Base-by-base conservation (phyloP, 257 asterid genomes). In the Nemophila menziesii region DNA sequence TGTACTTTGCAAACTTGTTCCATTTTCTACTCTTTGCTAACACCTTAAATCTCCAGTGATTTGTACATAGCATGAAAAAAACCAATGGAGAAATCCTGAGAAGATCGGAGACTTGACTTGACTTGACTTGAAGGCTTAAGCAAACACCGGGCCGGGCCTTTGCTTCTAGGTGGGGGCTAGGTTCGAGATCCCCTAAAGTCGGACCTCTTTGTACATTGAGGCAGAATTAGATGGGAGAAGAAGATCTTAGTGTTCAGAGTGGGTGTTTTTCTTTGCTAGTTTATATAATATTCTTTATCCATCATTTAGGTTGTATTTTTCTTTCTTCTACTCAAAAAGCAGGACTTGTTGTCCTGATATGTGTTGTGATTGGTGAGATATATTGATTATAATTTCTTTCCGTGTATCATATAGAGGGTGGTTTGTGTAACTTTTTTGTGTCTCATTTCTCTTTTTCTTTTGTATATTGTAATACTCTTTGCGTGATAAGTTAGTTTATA, bases 1-100 rank as follows among this genome's bases (percentile, higher is more conserved):
- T n/a, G n/a, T n/a, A n/a, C n/a, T n/a, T n/a, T n/a, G n/a, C n/a
- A n/a, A n/a, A n/a, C n/a, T n/a, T n/a, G n/a, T n/a, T n/a, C n/a
- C n/a, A n/a, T n/a, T n/a, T n/a, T n/a, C n/a, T n/a, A 33, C 67
- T 70, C 51, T 67, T 69, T 73, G 92, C 86, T 73, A 55, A 72
- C 74, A 52, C 56, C 71, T 57, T 58, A 80, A 70, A 54, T 64
- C 66, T 68, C 75, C 78, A 62, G 86, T 62, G 63, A 59, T 73
- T 39, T 73, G 92, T 67, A 66, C 80, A 63, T 83, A 74, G 78
- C 77, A 59, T 61, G 75, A 53, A 22, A n/a, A n/a, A n/a, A 55
- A 67, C 52, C 22, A 39, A 43, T 55, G 57, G 60, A 60, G 69
- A 55, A 55, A 45, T 19, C 41, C 66, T 50, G 43, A 8, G 26